These are phyloP conservation scores for Pittosporum tobira DNA, from an alignment of 129 eudicot species.

Conservation along the genomic window DNA sequence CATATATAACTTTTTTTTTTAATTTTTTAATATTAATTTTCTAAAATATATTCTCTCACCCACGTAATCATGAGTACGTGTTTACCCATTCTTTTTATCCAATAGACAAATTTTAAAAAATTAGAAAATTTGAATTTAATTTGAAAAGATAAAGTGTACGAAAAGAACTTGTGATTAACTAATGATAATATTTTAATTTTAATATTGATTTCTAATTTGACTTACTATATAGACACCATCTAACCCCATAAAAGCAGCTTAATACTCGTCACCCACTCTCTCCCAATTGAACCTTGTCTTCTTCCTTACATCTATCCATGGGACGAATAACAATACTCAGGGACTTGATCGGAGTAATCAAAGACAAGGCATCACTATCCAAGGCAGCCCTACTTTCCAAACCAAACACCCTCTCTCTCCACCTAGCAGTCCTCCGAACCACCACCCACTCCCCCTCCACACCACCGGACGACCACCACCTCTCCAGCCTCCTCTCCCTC, in stretches of 20 bases:
- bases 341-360: slow-evolving; percentile 55
- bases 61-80: too few species aligned
- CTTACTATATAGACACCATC: too few species aligned
- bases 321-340: slow-evolving; percentile 31
- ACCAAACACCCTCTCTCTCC: slow-evolving; percentile 41
- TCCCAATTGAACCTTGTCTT: not conserved
- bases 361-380: slow-evolving; percentile 62
- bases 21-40: too few species aligned
- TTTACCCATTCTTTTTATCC: too few species aligned
- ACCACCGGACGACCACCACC: slow-evolving; percentile 52
- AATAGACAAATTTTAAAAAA: too few species aligned
- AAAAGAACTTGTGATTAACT: too few species aligned
- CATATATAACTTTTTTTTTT: too few species aligned
- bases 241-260: not conserved
- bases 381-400: slow-evolving; percentile 58
- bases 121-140: too few species aligned
- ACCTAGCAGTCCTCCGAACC: slow-evolving; percentile 74
- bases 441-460: slow-evolving; percentile 64
- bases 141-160: too few species aligned
- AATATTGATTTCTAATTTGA: too few species aligned
- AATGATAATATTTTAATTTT: too few species aligned
- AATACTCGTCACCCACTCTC: slow-evolving; percentile 4
- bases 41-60: too few species aligned
- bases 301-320: slow-evolving; percentile 17
- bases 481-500: slow-evolving; percentile 54